phyloP scores from a whole-genome alignment of 768 basidiomycete genomes.

The Naganishia antarctica region DNA sequence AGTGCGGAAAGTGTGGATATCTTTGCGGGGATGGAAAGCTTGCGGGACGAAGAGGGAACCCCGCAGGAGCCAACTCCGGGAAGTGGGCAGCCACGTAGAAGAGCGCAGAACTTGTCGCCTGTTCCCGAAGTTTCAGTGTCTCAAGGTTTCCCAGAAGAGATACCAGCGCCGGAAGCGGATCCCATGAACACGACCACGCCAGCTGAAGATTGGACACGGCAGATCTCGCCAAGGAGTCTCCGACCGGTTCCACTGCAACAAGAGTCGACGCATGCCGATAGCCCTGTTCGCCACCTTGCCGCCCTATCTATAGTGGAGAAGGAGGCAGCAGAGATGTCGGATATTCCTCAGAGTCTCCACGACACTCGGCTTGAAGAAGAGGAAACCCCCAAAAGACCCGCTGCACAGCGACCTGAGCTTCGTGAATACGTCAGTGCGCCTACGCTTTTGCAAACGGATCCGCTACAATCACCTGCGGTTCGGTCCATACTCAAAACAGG shows the following conservation, averaged over 20 bases:
- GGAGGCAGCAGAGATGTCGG: too few species aligned
- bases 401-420: neutral
- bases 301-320: too few species aligned
- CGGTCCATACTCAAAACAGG: slow-evolving; percentile 5
- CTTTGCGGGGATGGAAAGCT: slow-evolving; percentile 84
- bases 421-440: slow-evolving; percentile 8
- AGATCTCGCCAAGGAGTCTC: too few species aligned
- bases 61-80: neutral
- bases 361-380: neutral
- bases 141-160: neutral
- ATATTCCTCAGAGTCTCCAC: too few species aligned
- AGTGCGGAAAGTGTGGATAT: slow-evolving; percentile 59
- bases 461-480: neutral
- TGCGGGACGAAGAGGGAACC: slow-evolving; percentile 57
- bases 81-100: neutral
- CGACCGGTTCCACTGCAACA: too few species aligned
- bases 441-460: slow-evolving; percentile 13
- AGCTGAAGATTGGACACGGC: too few species aligned
- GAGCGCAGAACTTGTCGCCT: neutral
- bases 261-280: too few species aligned
- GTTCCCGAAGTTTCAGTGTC: slow-evolving; percentile 10
- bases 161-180: neutral
- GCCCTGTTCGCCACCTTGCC: too few species aligned
- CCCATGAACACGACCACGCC: neutral
- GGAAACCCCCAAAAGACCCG: slow-evolving; percentile 8